Percentiles rank a stretch among this genome's conserved stretches.
phyloP scores from a whole-genome alignment of 208 protist genomes.

The Balamuthia mandrillaris region DNA sequence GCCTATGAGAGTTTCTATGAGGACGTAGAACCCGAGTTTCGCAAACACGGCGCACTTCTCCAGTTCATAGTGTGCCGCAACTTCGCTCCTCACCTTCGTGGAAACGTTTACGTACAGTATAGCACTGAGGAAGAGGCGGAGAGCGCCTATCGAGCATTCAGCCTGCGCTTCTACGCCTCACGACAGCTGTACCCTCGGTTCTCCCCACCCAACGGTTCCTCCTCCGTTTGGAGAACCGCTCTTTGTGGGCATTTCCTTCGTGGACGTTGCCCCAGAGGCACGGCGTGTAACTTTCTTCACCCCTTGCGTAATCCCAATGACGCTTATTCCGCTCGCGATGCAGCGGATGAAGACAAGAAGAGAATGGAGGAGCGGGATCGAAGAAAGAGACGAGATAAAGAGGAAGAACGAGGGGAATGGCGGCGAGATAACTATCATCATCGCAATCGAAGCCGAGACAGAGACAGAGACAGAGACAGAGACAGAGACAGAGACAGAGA shows the following conservation, averaged over 20 bases:
- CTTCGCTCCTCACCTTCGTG: neutral
- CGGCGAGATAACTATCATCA: neutral
- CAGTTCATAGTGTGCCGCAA: conserved; percentile 38
- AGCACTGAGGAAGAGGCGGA: neutral
- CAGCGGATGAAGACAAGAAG: too few species aligned
- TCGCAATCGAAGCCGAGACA: neutral
- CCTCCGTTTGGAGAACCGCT: neutral
- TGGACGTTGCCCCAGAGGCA: neutral
- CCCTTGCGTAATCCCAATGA: conserved; percentile 19
- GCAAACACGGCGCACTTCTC: neutral
- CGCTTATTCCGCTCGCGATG: neutral
- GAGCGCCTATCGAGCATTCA: neutral
- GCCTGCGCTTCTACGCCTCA: conserved; percentile 14
- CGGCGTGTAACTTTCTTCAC: conserved; percentile 16
- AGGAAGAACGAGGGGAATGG: neutral
- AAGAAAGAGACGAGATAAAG: too few species aligned
- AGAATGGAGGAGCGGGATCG: too few species aligned
- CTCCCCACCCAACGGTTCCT: neutral
- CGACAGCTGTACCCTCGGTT: neutral
- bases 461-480: neutral
- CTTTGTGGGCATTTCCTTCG: conserved; percentile 17
- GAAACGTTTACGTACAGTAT: conserved; percentile 33
- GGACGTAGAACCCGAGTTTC: conserved; percentile 6
- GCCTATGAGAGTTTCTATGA: conserved; percentile 10
- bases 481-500: neutral